Evolutionary conservation across 768 basidiomycete genomes (phyloP), one percentile per base, ranked within the genome.

Genomic region (Amylocystis lapponica): DNA sequence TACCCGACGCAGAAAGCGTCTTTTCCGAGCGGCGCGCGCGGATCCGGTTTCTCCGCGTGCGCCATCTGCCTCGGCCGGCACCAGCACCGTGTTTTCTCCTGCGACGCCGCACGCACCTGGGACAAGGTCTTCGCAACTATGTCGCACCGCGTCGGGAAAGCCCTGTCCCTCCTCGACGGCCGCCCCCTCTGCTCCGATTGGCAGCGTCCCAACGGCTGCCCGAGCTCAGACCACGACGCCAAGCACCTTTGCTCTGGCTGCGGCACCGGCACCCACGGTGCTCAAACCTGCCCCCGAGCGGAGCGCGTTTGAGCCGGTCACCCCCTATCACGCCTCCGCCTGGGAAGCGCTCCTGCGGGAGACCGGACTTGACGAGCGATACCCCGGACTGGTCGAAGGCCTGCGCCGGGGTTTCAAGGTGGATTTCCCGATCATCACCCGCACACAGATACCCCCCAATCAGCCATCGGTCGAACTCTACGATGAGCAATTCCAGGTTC

Each of bases 191-290:
- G 38, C 16, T 8, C 4, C 4, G 38, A 39, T 25, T 39, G 38
- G 38, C 38, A 39, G 23, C 25, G 38, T 4, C 13, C 14, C 11
- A 4, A 5, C 11, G 38, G 38, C 22, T 39, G 38, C 27, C 11
- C n/a, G 22, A 29, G 38, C 22, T 25, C 23, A 6, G 9, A 16
- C 4, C 38, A 29, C n/a, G 35, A 36, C 17, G 20, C 6, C 8
- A 36, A 36, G 14, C 38, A 39, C 38, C 25, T 26, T 8, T 39
- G 38, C 27, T 39, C 38, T 13, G 38, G 38, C 16, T 39, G 38
- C 25, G 38, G n/a, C n/a, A n/a, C 11, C 10, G 12, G 17, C 12
- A 29, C 23, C 10, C 38, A 39, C 25, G 38, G 38, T 4, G 38
- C 38, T n/a, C 38, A 39, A 16, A 16, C 7, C n/a, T 39, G 38